Evolutionary conservation across 116 monocot genomes (phyloP), one percentile per base, ranked within the genome.

Genomic region (Cymodocea nodosa): DNA sequence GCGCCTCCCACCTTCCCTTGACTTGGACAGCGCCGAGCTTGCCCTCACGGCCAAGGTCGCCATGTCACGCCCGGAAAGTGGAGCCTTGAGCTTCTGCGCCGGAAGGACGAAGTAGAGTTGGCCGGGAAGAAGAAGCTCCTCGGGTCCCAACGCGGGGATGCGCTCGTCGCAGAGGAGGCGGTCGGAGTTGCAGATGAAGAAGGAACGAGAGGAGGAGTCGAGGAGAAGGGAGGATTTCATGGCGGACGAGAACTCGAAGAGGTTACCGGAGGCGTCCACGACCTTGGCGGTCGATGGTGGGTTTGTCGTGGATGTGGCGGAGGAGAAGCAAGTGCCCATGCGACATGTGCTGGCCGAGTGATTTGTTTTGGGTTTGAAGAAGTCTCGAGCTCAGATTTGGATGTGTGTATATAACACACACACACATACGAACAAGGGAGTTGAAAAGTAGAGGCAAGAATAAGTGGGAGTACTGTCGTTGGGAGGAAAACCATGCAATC

Each of bases 81-180:
- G 64, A 51, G 8, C 62, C 71, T 70, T 69, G 17, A 30, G 56
- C 34, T 36, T 59, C 39, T 51, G 11, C 7, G 15, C 35, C 14
- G 80, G 83, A 20, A 83, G 70, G 34, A 79, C 30, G 35, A 80
- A 83, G 64, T 83, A 83, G 25, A 83, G 19, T 44, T 74, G 73
- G 18, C 74, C 79, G 2, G 44, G 67, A 53, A 51, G 65, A 15
- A 81, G 49, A 35, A 54, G 50, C 5, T 67, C 70, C 15, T 73
- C 51, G 3, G 65, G 24, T 16, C 25, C 39, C 70, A 83, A 50
- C 3, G 69, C 76, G 2, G 44, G 71, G 35, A 80, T 64, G 24
- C 35, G 12, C 23, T 50, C 23, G 70, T 67, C 69, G 52, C 18
- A 70, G 58, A 50, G 14, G 55, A 83, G 69, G 34, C 20, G 51